Conservation (phyloP, 2,329 filamentous ascomycete genomes). For the Xylaria sp. region DNA sequence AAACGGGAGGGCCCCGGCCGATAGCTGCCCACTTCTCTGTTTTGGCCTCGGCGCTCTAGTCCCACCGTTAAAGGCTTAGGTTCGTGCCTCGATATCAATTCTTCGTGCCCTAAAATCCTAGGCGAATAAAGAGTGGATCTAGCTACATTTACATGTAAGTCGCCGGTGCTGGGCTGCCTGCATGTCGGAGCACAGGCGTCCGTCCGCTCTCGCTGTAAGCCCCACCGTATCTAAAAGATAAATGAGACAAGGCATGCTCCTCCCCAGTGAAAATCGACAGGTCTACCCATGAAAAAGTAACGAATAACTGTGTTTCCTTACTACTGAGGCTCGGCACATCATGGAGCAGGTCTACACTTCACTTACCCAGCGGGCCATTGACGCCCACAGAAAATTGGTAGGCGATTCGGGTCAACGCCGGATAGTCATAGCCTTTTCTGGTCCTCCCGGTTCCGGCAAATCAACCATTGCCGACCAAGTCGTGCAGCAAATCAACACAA, state of each 20-base stretch:
- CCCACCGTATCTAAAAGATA: not conserved
- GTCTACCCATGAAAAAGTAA: not conserved
- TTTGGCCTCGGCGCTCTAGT: too few relatives aligned
- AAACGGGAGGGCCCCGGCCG: too few relatives aligned
- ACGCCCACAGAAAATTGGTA: conserved; percentile 2
- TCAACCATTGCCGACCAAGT: conserved; percentile 41
- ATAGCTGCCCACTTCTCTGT: too few relatives aligned
- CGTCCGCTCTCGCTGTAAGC: not conserved
- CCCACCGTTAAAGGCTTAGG: too few relatives aligned
- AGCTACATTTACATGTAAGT: too few relatives aligned
- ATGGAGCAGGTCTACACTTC: conserved; percentile 22
- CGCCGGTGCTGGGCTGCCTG: not conserved
- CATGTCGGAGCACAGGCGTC: conserved; percentile 16
- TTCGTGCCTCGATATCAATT: too few relatives aligned
- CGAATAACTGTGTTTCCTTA: not conserved
- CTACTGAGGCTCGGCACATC: not conserved
- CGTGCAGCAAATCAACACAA: conserved; percentile 22
- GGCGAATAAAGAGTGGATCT: too few relatives aligned
- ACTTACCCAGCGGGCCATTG: conserved; percentile 12
- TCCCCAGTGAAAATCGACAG: not conserved
- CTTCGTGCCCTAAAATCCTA: too few relatives aligned
- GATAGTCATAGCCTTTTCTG: conserved; percentile 41
- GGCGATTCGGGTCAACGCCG: conserved; percentile 6
- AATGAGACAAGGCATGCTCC: not conserved
- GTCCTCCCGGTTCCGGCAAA: conserved; percentile 43